Evolutionary conservation across 768 basidiomycete genomes (phyloP).

Genomic region (Phylloporus sp.): DNA sequence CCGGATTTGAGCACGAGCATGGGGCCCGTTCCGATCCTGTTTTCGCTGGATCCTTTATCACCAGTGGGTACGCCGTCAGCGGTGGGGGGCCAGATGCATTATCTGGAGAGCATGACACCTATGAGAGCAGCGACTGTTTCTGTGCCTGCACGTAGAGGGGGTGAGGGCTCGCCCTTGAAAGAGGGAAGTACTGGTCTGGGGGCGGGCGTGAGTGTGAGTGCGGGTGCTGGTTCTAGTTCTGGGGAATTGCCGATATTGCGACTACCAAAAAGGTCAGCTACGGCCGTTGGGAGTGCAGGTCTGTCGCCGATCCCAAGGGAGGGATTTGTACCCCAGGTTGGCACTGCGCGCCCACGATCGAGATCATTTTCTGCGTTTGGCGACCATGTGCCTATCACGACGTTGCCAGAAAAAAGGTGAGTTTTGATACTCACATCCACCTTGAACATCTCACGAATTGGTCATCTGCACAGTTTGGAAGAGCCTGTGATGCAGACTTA

Average conservation of each 20-base stretch:
- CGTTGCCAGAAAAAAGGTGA: conserved; percentile 16
- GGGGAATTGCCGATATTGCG: conserved; percentile 3
- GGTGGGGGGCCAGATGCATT: background rate
- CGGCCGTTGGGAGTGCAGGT: background rate
- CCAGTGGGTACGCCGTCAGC: background rate
- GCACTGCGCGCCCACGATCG: conserved; percentile 52
- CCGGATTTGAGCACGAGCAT: conserved; percentile 45
- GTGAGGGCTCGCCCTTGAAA: background rate
- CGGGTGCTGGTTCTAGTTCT: background rate
- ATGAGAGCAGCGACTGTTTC: conserved; percentile 30
- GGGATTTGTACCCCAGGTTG: conserved; percentile 60
- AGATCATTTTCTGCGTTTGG: conserved; percentile 76
- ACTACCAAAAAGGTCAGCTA: conserved; percentile 19
- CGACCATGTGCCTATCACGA: conserved; percentile 18
- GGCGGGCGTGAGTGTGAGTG: background rate
- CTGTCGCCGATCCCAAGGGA: conserved; percentile 45
- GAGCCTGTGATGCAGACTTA: conserved; percentile 17
- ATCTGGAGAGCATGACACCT: conserved; percentile 9
- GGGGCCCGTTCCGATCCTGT: conserved; percentile 61
- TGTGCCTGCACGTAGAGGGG: conserved; percentile 26
- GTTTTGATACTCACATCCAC: background rate
- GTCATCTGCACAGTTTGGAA: conserved; percentile 15
- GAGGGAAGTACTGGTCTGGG: too few species aligned
- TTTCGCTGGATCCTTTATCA: conserved; percentile 49
- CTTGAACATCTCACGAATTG: background rate